Evolutionary conservation across 345 rosid genomes (phyloP).

Genomic region (Kandelia obovata): DNA sequence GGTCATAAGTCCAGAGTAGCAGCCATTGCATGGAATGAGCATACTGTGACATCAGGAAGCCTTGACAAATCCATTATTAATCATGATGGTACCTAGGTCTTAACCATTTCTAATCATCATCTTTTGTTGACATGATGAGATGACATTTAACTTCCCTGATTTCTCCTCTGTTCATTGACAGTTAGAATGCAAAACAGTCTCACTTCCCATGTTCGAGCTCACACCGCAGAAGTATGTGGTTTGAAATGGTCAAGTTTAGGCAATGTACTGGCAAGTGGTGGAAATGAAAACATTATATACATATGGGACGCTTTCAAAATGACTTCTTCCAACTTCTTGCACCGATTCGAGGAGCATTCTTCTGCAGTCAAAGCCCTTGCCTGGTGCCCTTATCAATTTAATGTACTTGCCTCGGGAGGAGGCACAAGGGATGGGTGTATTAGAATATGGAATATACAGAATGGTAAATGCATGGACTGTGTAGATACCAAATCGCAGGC

Average conservation of each 20-base stretch:
- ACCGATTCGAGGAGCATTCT: constrained; percentile 32
- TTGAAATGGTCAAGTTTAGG: constrained; percentile 48
- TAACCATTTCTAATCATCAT: not conserved
- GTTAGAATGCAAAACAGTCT: constrained; percentile 33
- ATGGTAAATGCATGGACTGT: constrained; percentile 34
- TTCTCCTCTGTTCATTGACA: constrained; percentile 13
- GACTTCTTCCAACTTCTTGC: constrained; percentile 42
- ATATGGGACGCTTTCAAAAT: constrained; percentile 50
- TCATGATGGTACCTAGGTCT: constrained; percentile 39
- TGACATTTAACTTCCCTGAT: not conserved
- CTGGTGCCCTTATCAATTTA: constrained; percentile 50
- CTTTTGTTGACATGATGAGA: not conserved
- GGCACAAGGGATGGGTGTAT: constrained; percentile 48
- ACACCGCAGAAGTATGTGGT: constrained; percentile 44
- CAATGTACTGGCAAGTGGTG: constrained; percentile 55
- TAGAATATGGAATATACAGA: constrained; percentile 40
- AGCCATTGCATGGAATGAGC: constrained; percentile 41
- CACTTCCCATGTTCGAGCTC: constrained; percentile 31
- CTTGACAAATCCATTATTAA: constrained; percentile 41
- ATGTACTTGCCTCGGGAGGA: constrained; percentile 58
- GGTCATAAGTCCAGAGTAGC: constrained; percentile 41
- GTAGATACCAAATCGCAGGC: constrained; percentile 46
- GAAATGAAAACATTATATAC: constrained; percentile 44
- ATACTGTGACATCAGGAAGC: constrained; percentile 47
- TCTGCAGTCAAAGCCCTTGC: constrained; percentile 62